Percentiles rank a stretch among this genome's conserved stretches.
Conservation (phyloP, 2,329 filamentous ascomycete species). For the Amauroascus niger region DNA sequence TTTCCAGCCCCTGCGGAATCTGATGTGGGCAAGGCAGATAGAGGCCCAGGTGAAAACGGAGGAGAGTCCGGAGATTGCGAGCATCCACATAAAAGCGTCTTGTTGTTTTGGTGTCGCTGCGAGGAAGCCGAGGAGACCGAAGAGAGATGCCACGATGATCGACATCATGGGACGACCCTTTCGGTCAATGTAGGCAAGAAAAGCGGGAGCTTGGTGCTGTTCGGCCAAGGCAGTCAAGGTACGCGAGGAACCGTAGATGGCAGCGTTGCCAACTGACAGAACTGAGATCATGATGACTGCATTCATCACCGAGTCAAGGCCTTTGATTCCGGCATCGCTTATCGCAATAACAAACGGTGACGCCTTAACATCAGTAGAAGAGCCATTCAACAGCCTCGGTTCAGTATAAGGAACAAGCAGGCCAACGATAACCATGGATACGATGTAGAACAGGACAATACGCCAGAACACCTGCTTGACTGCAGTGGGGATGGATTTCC, state of each 20-base stretch:
- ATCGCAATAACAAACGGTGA: slow-evolving; percentile 94
- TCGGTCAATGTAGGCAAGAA: slow-evolving; percentile 73
- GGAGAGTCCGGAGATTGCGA: slow-evolving; percentile 61
- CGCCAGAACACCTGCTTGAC: slow-evolving; percentile 95
- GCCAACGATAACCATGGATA: slow-evolving; percentile 70
- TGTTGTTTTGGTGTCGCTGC: slow-evolving; percentile 53
- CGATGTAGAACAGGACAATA: slow-evolving; percentile 80
- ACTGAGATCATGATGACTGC: slow-evolving; percentile 87
- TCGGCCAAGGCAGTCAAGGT: slow-evolving; percentile 85
- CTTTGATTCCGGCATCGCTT: slow-evolving; percentile 67
- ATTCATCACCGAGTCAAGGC: slow-evolving; percentile 84
- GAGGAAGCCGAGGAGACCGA: slow-evolving; percentile 71
- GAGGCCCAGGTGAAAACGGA: slow-evolving; percentile 70
- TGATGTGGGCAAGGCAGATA: slow-evolving; percentile 84
- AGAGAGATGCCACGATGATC: slow-evolving; percentile 54
- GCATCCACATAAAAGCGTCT: slow-evolving; percentile 68
- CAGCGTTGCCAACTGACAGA: slow-evolving; percentile 81
- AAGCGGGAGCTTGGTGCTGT: slow-evolving; percentile 67
- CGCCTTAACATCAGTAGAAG: slow-evolving; percentile 30
- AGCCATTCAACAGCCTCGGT: slow-evolving; percentile 26
- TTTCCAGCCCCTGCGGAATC: slow-evolving; percentile 75
- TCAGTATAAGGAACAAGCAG: slow-evolving; percentile 53
- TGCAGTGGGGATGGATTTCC: slow-evolving; percentile 68
- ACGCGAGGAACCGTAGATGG: slow-evolving; percentile 82
- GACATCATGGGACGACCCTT: slow-evolving; percentile 68